Evolutionary conservation across 192 early-diverging fungal species (phyloP).

Genomic region (Backusella westeae): DNA sequence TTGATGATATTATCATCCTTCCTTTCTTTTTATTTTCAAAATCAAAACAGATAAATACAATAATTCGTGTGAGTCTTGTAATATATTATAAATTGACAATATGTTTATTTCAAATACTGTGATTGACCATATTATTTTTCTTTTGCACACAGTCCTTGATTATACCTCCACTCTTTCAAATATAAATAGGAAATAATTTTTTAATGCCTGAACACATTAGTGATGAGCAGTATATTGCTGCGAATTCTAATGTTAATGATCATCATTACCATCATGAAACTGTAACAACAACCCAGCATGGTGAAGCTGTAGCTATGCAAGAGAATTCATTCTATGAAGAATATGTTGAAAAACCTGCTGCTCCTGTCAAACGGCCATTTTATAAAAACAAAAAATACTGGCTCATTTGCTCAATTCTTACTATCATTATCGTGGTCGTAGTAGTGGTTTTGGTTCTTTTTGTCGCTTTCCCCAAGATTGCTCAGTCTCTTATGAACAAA

Average conservation of each 20-base stretch:
- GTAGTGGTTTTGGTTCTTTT: slow-evolving; percentile 48
- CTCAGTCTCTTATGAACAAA: slow-evolving; percentile 46
- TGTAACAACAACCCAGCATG: background rate
- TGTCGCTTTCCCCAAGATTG: slow-evolving; percentile 52
- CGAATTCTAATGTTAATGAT: slow-evolving; percentile 1
- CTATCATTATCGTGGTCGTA: slow-evolving; percentile 44
- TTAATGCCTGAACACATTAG: slow-evolving; percentile 21
- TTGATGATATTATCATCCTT: background rate
- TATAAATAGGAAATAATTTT: background rate
- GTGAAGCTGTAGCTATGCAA: slow-evolving; percentile 10
- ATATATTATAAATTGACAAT: background rate
- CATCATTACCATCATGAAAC: slow-evolving; percentile 20
- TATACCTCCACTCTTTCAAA: slow-evolving; percentile 16
- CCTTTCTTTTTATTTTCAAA: slow-evolving; percentile 1
- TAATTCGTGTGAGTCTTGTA: background rate
- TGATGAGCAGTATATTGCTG: slow-evolving; percentile 3
- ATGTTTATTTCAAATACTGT: background rate
- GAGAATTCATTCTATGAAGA: slow-evolving; percentile 27
- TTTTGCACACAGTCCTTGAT: background rate
- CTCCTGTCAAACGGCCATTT: slow-evolving; percentile 38
- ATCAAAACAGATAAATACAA: background rate
- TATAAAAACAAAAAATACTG: slow-evolving; percentile 53
- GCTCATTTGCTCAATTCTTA: slow-evolving; percentile 50
- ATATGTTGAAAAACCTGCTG: slow-evolving; percentile 39
- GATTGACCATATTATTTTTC: background rate